phyloP scores from a whole-genome alignment of 176 grass and related monocot species.

The Bonia amplexicaulis region DNA sequence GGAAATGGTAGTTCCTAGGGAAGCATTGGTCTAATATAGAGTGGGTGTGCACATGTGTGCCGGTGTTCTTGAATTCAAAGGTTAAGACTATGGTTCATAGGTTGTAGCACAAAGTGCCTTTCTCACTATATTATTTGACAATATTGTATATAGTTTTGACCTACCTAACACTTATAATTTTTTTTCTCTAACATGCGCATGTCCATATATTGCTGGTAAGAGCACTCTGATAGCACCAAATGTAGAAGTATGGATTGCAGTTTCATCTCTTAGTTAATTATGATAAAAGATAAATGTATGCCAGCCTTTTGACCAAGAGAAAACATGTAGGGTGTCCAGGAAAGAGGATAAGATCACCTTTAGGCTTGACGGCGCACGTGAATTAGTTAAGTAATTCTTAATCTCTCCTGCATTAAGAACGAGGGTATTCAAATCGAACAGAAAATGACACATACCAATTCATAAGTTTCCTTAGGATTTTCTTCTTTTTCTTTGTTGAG shows the following conservation, averaged over 20 bases:
- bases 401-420: slow-evolving; percentile 41
- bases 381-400: slow-evolving; percentile 32
- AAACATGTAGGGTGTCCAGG: background rate
- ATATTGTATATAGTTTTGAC: background rate
- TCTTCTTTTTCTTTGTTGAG: background rate
- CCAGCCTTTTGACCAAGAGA: slow-evolving; percentile 7
- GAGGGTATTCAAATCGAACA: slow-evolving; percentile 32
- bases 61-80: background rate
- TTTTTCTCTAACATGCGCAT: background rate
- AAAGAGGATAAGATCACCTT: slow-evolving; percentile 32
- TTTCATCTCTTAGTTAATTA: background rate
- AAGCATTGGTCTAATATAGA: background rate
- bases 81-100: background rate
- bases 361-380: slow-evolving; percentile 9
- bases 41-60: background rate
- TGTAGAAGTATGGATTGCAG: background rate
- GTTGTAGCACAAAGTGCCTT: background rate
- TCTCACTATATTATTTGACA: slow-evolving; percentile 13
- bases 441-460: background rate
- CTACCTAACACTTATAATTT: background rate
- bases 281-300: background rate
- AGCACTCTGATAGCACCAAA: background rate
- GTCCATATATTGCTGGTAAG: background rate
- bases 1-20: background rate
- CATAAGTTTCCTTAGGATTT: background rate